These are phyloP conservation scores for Mrakia gelida DNA, from an alignment of 768 basidiomycete genomes.

Conservation along the genomic window DNA sequence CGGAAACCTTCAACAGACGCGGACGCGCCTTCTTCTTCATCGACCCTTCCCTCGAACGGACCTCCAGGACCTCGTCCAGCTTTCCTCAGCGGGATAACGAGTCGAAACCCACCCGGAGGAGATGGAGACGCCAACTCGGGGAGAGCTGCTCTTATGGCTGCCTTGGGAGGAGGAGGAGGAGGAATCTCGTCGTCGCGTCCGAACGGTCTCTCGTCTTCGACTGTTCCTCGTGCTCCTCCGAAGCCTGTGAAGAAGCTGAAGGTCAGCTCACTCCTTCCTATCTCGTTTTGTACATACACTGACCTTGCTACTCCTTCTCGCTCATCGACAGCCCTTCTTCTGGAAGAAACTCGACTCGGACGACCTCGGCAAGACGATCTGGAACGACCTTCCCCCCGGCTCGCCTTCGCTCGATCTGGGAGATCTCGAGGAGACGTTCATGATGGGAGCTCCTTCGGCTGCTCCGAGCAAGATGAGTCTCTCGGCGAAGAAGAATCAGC, in stretches of 20 bases:
- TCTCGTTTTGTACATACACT: not conserved
- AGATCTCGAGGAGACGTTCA: conserved; percentile 71
- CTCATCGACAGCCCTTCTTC: conserved; percentile 63
- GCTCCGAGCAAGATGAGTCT: conserved; percentile 57
- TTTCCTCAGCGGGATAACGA: not conserved
- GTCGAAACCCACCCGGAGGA: not conserved
- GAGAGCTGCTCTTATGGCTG: conserved; percentile 1
- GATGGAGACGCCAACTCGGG: not conserved
- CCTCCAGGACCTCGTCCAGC: not conserved
- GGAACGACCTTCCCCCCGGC: conserved; percentile 56
- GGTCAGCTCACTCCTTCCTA: conserved; percentile 15
- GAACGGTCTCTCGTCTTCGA: not conserved
- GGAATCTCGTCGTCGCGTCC: not conserved
- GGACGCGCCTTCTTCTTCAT: not conserved
- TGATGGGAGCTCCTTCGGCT: conserved; percentile 49
- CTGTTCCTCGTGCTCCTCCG: not conserved
- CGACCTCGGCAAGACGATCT: conserved; percentile 57
- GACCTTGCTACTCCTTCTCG: not conserved
- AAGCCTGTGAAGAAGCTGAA: conserved; percentile 32
- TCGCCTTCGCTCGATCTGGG: conserved; percentile 54
- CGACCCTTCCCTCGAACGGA: not conserved
- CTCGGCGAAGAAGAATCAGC: conserved; percentile 8
- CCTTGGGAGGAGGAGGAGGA: not conserved
- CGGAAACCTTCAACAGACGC: not conserved
- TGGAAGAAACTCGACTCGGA: conserved; percentile 72